Percentiles rank a stretch among this genome's conserved stretches.
Conservation (phyloP, 768 basidiomycete genomes). For the Tylopilus balloui region DNA sequence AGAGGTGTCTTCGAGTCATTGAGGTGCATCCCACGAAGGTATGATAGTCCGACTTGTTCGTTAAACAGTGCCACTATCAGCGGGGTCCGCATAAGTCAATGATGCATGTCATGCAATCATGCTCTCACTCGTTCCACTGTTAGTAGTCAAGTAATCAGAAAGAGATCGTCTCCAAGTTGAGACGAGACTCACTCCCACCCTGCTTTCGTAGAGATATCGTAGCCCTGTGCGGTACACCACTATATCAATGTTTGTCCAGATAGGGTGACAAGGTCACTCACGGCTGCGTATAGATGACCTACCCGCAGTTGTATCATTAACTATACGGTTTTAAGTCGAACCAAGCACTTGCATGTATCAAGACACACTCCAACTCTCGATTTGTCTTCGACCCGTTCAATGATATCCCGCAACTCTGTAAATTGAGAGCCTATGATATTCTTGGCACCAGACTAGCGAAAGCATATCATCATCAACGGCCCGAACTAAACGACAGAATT, state of each 20-base stretch:
- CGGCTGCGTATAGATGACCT: slow-evolving; percentile 80
- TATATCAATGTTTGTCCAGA: neutral
- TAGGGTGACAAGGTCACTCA: slow-evolving; percentile 46
- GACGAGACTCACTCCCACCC: slow-evolving; percentile 58
- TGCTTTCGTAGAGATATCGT: slow-evolving; percentile 70
- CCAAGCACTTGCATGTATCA: slow-evolving; percentile 64
- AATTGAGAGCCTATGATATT: slow-evolving; percentile 76
- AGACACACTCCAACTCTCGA: slow-evolving; percentile 75
- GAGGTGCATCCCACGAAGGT: slow-evolving; percentile 79
- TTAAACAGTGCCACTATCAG: slow-evolving; percentile 62
- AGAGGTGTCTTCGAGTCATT: slow-evolving; percentile 75
- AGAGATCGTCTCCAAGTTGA: neutral
- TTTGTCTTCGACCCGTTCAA: slow-evolving; percentile 67
- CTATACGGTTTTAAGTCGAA: neutral
- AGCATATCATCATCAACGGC: neutral
- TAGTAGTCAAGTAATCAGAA: neutral
- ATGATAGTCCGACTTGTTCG: slow-evolving; percentile 60
- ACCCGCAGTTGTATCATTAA: neutral
- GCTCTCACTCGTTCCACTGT: slow-evolving; percentile 27
- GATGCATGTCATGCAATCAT: neutral
- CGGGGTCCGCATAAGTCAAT: neutral
- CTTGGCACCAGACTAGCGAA: slow-evolving; percentile 64
- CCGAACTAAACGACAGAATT: neutral
- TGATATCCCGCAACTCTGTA: slow-evolving; percentile 63
- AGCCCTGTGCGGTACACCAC: slow-evolving; percentile 46